Evolutionary conservation across 169 alveolate genomes (phyloP).

Genomic region (Babesia divergens): DNA sequence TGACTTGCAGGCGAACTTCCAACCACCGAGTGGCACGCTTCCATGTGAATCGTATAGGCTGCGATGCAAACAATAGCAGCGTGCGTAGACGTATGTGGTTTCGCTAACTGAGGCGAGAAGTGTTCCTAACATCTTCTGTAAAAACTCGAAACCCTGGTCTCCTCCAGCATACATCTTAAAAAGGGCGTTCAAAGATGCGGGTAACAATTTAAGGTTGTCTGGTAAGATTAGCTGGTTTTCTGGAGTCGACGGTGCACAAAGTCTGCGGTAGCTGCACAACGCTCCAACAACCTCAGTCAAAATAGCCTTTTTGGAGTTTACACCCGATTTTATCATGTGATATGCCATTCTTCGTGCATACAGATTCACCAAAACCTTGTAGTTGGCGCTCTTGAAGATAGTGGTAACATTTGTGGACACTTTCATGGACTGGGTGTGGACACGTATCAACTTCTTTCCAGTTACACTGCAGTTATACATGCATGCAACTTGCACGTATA

Average conservation of each 20-base stretch:
- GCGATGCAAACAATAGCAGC: conserved; percentile 51
- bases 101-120: conserved; percentile 43
- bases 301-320: neutral
- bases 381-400: conserved; percentile 63
- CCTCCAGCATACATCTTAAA: conserved; percentile 62
- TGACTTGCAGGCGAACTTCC: conserved; percentile 18
- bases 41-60: conserved; percentile 21
- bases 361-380: conserved; percentile 64
- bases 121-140: conserved; percentile 44
- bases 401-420: conserved; percentile 59
- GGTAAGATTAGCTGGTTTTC: conserved; percentile 84
- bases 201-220: conserved; percentile 79
- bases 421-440: conserved; percentile 65
- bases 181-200: conserved; percentile 69
- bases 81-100: conserved; percentile 56
- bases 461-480: conserved; percentile 58
- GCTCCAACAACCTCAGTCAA: conserved; percentile 10
- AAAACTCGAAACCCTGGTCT: conserved; percentile 19
- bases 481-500: conserved; percentile 73
- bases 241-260: conserved; percentile 70
- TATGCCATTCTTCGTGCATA: conserved; percentile 61
- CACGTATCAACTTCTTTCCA: conserved; percentile 65
- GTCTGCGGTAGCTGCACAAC: conserved; percentile 38
- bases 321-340: conserved; percentile 20
- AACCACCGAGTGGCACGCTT: conserved; percentile 34